Base-by-base conservation (phyloP, 495 filamentous ascomycete species). In the Tuber aestivum region DNA sequence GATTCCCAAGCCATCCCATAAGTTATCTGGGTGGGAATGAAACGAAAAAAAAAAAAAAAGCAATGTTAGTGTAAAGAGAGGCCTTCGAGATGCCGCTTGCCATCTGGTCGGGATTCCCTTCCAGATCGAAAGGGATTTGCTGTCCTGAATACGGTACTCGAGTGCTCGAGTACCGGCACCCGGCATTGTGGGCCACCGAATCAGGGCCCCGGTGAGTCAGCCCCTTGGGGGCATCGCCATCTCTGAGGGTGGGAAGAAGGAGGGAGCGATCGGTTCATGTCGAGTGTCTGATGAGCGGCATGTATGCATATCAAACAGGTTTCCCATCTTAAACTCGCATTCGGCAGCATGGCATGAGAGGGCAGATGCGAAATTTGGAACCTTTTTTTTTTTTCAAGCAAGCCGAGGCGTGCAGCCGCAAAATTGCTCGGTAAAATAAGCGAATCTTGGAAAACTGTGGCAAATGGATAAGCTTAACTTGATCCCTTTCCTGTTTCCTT, bases 391-490 rank as follows among this genome's bases (percentile, higher is more conserved):
- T 16, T 32, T 32, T 21, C 12, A 16, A 6, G 3, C 56, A 6
- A 0, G 56, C n/a, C 56, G 3, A 16, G n/a, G 56, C 12, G 56
- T 65, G 27, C 56, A 4, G 5, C n/a, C n/a, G 32, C n/a, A 27
- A 2, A 65, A 14, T 32, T 65, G 12, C 56, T 65, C 56, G 56
- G 56, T 65, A 65, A 65, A 65, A n/a, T 32, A 65, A 65, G 56
- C 56, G 56, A 65, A 65, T 65, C 56, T 27, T 65, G n/a, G 56
- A 32, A 32, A 32, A 65, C 56, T 65, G 56, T 65, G 56, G 56
- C 56, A 32, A 65, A 65, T 65, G 56, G 56, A 65, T 65, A 65
- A 65, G 56, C 56, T 65, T 65, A 65, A 65, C 56, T 65, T 65
- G 10, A 65, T 32, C 12, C 56, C 56, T 18, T 65, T 65, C 14